Evolutionary conservation across 306 rosid genomes (phyloP).

Genomic region (Canavalia ensiformis): DNA sequence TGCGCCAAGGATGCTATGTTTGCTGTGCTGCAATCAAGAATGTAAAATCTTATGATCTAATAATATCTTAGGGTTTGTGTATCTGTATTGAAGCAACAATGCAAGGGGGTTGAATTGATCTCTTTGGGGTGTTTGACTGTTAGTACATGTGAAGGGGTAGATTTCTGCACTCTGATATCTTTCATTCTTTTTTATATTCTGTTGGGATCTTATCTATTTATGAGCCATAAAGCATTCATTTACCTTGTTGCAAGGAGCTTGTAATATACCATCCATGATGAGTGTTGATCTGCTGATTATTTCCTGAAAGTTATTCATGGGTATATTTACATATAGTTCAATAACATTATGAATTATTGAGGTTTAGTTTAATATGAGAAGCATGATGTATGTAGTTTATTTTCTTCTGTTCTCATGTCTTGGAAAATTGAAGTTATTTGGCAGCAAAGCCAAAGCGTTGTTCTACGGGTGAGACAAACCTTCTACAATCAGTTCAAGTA

Average conservation of each 20-base stretch:
- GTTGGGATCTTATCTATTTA: not conserved
- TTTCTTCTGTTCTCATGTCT: not conserved
- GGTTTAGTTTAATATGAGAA: not conserved
- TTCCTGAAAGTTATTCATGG: slow-evolving; percentile 11
- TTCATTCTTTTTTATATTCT: not conserved
- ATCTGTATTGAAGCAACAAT: not conserved
- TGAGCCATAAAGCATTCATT: slow-evolving; percentile 9
- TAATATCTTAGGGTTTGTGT: not conserved
- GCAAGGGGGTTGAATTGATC: not conserved
- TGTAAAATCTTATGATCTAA: not conserved
- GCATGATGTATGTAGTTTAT: slow-evolving; percentile 2
- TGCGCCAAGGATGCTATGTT: not conserved
- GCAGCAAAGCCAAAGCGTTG: slow-evolving; percentile 27
- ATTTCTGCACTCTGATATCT: not conserved
- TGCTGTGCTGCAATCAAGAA: not conserved
- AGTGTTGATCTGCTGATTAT: not conserved
- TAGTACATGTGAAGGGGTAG: not conserved
- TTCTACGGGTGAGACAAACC: not conserved
- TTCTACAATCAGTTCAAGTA: slow-evolving; percentile 4
- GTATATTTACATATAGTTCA: slow-evolving; percentile 32
- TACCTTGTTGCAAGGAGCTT: not conserved
- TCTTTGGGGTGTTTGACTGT: slow-evolving; percentile 11
- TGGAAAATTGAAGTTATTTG: not conserved
- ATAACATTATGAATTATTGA: not conserved
- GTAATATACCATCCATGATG: not conserved